Percentiles rank a stretch among this genome's conserved stretches.
These are phyloP conservation scores for Rhizopus arrhizus DNA, from an alignment of 371 early-diverging fungal species.

Conservation along the genomic window DNA sequence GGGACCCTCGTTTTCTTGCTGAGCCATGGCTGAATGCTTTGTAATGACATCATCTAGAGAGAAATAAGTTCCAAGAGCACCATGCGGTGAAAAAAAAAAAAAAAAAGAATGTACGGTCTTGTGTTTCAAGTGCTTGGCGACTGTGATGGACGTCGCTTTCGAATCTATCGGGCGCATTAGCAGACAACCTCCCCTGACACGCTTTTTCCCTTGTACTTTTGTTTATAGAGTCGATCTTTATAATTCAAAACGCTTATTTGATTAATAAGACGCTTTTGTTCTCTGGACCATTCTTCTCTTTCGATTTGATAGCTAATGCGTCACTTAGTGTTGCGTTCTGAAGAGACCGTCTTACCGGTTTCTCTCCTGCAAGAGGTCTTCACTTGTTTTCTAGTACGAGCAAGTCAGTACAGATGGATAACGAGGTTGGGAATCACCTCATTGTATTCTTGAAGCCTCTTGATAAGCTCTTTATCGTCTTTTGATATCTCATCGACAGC, in stretches of 20 bases:
- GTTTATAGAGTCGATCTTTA: background rate
- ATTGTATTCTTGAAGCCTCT: background rate
- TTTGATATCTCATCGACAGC: background rate
- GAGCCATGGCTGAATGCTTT: too few species aligned
- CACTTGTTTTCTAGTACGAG: background rate
- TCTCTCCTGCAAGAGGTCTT: background rate
- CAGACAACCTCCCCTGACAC: too few species aligned
- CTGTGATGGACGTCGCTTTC: too few species aligned
- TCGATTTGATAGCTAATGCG: background rate
- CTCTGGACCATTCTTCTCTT: background rate
- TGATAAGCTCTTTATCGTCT: background rate
- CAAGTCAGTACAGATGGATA: background rate
- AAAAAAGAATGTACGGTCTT: too few species aligned
- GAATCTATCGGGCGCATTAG: too few species aligned
- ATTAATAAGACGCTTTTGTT: background rate
- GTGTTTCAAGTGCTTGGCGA: too few species aligned
- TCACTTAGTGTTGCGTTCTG: background rate
- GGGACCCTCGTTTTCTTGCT: too few species aligned
- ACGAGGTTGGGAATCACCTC: background rate
- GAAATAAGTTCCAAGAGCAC: too few species aligned
- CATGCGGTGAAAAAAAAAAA: too few species aligned
- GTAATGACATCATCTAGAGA: too few species aligned
- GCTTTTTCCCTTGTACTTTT: background rate
- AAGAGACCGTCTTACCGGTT: background rate
- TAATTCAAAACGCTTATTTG: conserved; percentile 1